A percentile compares a stretch with the other conserved stretches of the same genome.
Conservation (phyloP, 2,329 filamentous ascomycete genomes). For the Xylaria hypoxylon region DNA sequence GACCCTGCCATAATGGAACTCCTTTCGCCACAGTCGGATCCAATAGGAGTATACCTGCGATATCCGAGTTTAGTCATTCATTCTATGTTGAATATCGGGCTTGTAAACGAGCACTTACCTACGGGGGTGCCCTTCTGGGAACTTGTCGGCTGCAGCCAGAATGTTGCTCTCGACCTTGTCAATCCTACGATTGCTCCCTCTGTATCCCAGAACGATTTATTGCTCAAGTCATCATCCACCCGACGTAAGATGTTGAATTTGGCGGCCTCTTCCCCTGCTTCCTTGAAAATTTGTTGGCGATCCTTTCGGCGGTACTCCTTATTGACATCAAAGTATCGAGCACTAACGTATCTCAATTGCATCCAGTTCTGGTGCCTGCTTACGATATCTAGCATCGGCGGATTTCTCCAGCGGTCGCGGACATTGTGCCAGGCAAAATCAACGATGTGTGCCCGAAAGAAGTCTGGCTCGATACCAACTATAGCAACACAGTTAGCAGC, state of each 20-base stretch:
- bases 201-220: conserved; percentile 45
- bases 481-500: conserved; percentile 1
- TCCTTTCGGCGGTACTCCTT: not conserved
- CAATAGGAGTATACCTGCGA: conserved; percentile 33
- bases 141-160: conserved; percentile 40
- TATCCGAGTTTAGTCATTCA: not conserved
- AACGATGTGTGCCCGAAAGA: conserved; percentile 44
- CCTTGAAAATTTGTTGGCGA: conserved; percentile 21
- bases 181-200: conserved; percentile 40
- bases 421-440: conserved; percentile 47
- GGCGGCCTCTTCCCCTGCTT: conserved; percentile 31
- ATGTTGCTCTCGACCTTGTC: conserved; percentile 44
- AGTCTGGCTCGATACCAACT: conserved; percentile 40
- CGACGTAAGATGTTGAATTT: conserved; percentile 45
- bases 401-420: conserved; percentile 46
- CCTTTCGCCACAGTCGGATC: conserved; percentile 39
- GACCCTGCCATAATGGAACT: conserved; percentile 45
- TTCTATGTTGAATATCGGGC: not conserved
- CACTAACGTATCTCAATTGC: conserved; percentile 45
- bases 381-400: conserved; percentile 43
- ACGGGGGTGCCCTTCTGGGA: conserved; percentile 3
- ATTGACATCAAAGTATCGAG: conserved; percentile 42
- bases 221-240: conserved; percentile 43
- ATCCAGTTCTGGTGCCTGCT: conserved; percentile 43
- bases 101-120: conserved; percentile 14